Evolutionary conservation across 164 flowering plant genomes (phyloP).

Genomic region (Euptelea pleiosperma): DNA sequence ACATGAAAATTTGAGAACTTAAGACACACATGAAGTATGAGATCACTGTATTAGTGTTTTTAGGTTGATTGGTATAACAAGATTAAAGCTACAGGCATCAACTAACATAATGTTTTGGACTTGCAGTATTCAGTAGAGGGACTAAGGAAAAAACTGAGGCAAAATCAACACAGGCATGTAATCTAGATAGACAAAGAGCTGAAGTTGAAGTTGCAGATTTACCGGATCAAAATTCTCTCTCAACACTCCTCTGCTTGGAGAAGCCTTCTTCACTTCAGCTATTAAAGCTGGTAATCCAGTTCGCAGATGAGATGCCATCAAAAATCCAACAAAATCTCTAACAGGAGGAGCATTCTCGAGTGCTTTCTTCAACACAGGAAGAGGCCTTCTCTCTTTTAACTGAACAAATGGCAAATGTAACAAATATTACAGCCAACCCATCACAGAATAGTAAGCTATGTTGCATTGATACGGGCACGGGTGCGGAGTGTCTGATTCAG

Average conservation of each 20-base stretch:
- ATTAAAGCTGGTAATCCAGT: slow-evolving; percentile 89
- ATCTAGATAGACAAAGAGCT: neutral
- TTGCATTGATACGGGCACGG: no score
- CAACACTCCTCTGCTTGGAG: slow-evolving; percentile 92
- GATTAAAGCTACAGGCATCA: neutral
- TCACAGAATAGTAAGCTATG: neutral
- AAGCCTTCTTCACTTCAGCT: slow-evolving; percentile 99
- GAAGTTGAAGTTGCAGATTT: slow-evolving; percentile 14
- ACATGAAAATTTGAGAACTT: no score
- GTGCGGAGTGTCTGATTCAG: no score
- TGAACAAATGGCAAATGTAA: slow-evolving; percentile 17
- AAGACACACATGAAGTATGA: neutral
- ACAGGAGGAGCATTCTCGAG: slow-evolving; percentile 62
- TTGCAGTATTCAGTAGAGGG: neutral
- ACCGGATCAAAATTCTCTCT: slow-evolving; percentile 96
- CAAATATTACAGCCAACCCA: neutral
- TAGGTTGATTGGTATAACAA: neutral
- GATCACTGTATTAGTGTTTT: neutral
- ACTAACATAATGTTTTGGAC: neutral
- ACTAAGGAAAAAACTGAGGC: no score
- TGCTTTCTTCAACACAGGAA: slow-evolving; percentile 39
- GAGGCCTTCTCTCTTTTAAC: slow-evolving; percentile 65
- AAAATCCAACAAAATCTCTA: slow-evolving; percentile 85
- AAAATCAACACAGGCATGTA: no score
- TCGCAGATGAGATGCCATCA: slow-evolving; percentile 55